These are phyloP conservation scores for Paraurostyla sp. DNA, from an alignment of 73 alveolate species.

Conservation along the genomic window DNA sequence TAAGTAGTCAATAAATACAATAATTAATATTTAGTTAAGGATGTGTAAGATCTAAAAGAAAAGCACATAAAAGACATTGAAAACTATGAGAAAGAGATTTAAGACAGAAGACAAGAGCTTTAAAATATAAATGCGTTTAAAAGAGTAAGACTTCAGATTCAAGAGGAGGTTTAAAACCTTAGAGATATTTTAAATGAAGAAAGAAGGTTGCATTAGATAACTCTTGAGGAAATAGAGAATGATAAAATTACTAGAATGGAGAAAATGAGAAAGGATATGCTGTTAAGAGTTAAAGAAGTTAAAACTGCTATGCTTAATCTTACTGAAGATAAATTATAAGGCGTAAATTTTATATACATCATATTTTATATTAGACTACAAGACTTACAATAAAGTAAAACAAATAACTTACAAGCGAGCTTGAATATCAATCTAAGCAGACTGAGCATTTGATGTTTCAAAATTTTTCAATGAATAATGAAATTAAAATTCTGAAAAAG, in stretches of 20 bases:
- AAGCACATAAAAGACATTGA: neutral
- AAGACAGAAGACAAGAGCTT: neutral
- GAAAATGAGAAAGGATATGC: conserved; percentile 87
- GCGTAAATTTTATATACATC: conserved; percentile 11
- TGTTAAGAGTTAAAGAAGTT: conserved; percentile 82
- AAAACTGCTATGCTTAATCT: conserved; percentile 78
- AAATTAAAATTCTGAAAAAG: conserved; percentile 85
- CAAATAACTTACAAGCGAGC: conserved; percentile 94
- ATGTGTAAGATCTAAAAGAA: neutral
- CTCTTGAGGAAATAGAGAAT: conserved; percentile 12
- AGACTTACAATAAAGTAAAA: conserved; percentile 95
- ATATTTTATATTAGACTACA: conserved; percentile 74
- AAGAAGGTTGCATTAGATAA: neutral
- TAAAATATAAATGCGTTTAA: conserved; percentile 4
- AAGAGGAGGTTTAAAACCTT: conserved; percentile 2
- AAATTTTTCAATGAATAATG: conserved; percentile 86
- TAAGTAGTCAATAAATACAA: neutral
- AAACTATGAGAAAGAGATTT: neutral
- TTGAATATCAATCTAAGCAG: conserved; percentile 95
- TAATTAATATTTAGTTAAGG: neutral
- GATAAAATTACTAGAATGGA: conserved; percentile 84
- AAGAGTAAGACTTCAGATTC: neutral
- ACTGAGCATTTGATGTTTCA: conserved; percentile 93
- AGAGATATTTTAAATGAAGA: conserved; percentile 52
- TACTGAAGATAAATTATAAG: conserved; percentile 84